These are phyloP conservation scores for Capsella rubella DNA, from an alignment of 441 rosid species.

Conservation along the genomic window DNA sequence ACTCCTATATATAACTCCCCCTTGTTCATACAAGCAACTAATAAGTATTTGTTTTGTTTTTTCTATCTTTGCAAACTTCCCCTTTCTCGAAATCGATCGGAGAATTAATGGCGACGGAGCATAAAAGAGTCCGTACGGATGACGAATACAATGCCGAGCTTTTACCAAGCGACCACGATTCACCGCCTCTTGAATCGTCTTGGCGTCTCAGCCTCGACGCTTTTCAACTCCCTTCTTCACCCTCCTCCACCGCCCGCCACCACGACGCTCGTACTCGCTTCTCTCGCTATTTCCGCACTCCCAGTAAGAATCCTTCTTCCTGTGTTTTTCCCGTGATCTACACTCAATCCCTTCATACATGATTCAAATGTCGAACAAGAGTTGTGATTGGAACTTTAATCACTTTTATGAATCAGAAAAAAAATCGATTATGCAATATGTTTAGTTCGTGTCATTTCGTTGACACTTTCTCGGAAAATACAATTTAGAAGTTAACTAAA, in stretches of 20 bases:
- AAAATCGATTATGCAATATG: slow-evolving; percentile 15
- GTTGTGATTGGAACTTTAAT: too few species aligned
- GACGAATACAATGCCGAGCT: slow-evolving; percentile 50
- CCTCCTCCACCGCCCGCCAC: slow-evolving; percentile 17
- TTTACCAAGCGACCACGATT: slow-evolving; percentile 37
- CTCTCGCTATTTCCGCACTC: slow-evolving; percentile 43
- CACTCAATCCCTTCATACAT: background rate
- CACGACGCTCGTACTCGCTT: slow-evolving; percentile 39
- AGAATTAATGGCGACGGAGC: slow-evolving; percentile 32
- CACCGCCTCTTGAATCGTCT: slow-evolving; percentile 38
- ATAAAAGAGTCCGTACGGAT: background rate
- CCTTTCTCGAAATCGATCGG: background rate
- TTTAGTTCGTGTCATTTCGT: background rate
- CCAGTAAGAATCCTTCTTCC: slow-evolving; percentile 27
- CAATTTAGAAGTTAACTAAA: background rate
- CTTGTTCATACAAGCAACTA: slow-evolving; percentile 6
- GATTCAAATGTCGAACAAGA: too few species aligned
- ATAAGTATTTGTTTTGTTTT: background rate
- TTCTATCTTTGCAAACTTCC: slow-evolving; percentile 22
- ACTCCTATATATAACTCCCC: background rate
- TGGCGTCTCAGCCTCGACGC: slow-evolving; percentile 63
- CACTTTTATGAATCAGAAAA: background rate
- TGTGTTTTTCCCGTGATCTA: slow-evolving; percentile 6
- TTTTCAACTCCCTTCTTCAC: slow-evolving; percentile 52
- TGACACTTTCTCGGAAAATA: background rate